These are phyloP conservation scores for Rhizopogon vulgaris DNA, from an alignment of 768 basidiomycete genomes.

Conservation along the genomic window DNA sequence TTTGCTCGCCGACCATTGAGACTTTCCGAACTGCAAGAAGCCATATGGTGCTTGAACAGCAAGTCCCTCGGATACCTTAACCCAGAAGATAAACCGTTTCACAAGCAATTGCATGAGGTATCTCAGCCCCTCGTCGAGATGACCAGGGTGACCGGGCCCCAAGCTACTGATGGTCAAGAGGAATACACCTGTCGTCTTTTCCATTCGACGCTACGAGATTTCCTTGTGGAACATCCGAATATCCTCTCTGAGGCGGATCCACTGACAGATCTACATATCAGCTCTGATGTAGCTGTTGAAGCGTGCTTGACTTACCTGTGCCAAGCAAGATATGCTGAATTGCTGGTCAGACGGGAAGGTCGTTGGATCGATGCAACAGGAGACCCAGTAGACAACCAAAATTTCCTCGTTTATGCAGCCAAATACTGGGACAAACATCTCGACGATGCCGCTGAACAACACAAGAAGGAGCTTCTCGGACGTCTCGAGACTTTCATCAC, in stretches of 20 bases:
- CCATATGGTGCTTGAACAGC: not conserved
- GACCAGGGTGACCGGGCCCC: not conserved
- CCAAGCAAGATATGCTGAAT: slow-evolving; percentile 13
- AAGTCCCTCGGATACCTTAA: not conserved
- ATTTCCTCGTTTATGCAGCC: slow-evolving; percentile 21
- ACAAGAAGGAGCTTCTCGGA: slow-evolving; percentile 1
- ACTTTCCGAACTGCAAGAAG: not conserved
- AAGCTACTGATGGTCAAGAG: not conserved
- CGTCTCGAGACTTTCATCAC: slow-evolving; percentile 16
- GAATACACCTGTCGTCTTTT: not conserved
- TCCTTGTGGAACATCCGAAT: not conserved
- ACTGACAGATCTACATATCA: not conserved
- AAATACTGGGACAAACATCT: slow-evolving; percentile 31
- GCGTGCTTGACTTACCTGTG: slow-evolving; percentile 23
- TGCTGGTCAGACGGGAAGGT: slow-evolving; percentile 10
- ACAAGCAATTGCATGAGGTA: not conserved
- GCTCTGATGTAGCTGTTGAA: not conserved
- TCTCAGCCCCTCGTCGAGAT: not conserved
- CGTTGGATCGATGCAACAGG: slow-evolving; percentile 20
- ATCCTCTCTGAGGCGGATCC: not conserved
- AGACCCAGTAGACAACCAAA: slow-evolving; percentile 16
- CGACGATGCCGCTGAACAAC: slow-evolving; percentile 8
- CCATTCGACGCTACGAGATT: not conserved
- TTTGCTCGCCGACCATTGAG: not conserved
- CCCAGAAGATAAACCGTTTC: not conserved